phyloP scores from a whole-genome alignment of 2,329 filamentous ascomycete species.

The Bisporella sp. region DNA sequence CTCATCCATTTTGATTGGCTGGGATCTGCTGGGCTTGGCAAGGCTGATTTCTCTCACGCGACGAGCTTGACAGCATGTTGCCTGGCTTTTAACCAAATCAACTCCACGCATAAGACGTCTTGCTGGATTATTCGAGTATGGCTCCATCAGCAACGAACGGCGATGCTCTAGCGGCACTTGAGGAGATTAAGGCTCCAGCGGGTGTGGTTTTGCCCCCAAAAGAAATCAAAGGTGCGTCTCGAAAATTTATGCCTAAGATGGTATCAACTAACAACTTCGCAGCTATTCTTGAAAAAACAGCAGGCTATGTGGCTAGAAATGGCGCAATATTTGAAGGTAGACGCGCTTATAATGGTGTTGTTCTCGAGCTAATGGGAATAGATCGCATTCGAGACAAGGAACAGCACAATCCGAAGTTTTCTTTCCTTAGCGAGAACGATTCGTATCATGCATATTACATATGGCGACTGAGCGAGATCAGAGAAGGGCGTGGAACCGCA shows the following conservation, averaged over 20 bases:
- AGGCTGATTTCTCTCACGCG: not conserved
- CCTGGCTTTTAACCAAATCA: no score
- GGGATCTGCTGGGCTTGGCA: not conserved
- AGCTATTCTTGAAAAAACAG: constrained; percentile 84
- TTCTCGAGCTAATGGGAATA: constrained; percentile 26
- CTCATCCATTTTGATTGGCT: no score
- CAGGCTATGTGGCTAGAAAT: constrained; percentile 75
- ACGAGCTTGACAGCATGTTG: not conserved
- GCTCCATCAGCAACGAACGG: constrained; percentile 36
- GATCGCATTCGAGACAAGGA: constrained; percentile 83
- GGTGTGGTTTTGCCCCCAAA: constrained; percentile 79
- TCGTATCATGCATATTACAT: constrained; percentile 82
- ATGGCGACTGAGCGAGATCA: constrained; percentile 86
- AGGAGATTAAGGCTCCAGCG: constrained; percentile 70
- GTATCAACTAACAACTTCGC: constrained; percentile 17
- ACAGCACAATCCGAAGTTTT: constrained; percentile 79
- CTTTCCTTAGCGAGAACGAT: constrained; percentile 74
- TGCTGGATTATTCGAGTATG: constrained; percentile 12
- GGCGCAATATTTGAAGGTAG: constrained; percentile 53
- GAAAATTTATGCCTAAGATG: constrained; percentile 25
- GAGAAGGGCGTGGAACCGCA: constrained; percentile 71
- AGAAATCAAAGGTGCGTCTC: constrained; percentile 61
- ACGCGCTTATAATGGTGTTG: not conserved
- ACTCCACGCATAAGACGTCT: not conserved
- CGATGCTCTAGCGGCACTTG: constrained; percentile 45